A percentile compares a stretch with the other conserved stretches of the same genome.
phyloP scores from a whole-genome alignment of 2,329 filamentous ascomycete genomes.

The Huntiella decipiens region DNA sequence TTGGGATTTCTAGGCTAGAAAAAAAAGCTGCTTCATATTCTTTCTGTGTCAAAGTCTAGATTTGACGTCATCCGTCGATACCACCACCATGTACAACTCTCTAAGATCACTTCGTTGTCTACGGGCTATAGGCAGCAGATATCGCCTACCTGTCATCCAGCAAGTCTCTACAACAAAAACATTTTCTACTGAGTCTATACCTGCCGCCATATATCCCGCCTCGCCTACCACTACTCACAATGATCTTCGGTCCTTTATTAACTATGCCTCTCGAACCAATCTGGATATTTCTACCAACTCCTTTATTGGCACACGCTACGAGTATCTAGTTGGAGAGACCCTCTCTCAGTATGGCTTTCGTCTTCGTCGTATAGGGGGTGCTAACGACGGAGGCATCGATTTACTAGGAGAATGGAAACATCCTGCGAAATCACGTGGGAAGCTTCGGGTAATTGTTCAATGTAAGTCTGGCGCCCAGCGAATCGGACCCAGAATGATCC shows the following conservation, averaged over 20 bases:
- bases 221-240: conserved; percentile 26
- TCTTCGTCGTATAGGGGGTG: conserved; percentile 45
- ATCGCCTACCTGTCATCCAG: too few relatives aligned
- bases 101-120: too few relatives aligned
- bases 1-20: too few relatives aligned
- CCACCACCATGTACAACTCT: too few relatives aligned
- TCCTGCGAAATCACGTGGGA: conserved; percentile 19
- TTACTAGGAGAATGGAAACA: conserved; percentile 52
- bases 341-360: conserved; percentile 44
- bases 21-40: too few relatives aligned
- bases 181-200: background rate
- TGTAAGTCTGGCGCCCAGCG: conserved; percentile 45
- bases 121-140: too few relatives aligned
- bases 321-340: conserved; percentile 44
- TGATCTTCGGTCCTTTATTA: conserved; percentile 44
- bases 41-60: too few relatives aligned
- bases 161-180: too few relatives aligned
- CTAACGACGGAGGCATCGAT: conserved; percentile 54
- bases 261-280: conserved; percentile 37
- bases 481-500: conserved; percentile 38
- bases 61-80: too few relatives aligned
- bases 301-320: conserved; percentile 58
- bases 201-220: conserved; percentile 3
- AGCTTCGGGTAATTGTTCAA: conserved; percentile 36
- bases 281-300: conserved; percentile 37